Conservation (phyloP, 2,329 filamentous ascomycete genomes). For the Periconia sp. region DNA sequence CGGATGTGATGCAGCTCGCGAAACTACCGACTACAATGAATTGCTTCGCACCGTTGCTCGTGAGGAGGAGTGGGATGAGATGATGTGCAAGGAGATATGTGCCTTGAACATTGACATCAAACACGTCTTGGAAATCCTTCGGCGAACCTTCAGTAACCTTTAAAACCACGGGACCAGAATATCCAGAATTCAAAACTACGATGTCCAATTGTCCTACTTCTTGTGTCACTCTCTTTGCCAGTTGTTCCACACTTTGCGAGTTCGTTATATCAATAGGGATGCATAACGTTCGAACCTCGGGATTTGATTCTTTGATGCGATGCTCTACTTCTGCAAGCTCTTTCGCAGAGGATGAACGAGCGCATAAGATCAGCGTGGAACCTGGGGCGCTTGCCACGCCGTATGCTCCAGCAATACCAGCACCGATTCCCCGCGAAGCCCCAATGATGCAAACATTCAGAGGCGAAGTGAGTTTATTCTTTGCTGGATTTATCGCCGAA, state of each 20-base stretch:
- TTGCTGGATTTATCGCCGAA: constrained; percentile 17
- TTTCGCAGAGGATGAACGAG: constrained; percentile 23
- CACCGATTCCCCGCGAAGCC: constrained; percentile 40
- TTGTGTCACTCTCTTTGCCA: constrained; percentile 25
- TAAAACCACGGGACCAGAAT: constrained; percentile 41
- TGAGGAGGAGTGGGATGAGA: constrained; percentile 37
- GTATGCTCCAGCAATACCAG: constrained; percentile 35
- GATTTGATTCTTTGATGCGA: constrained; percentile 11
- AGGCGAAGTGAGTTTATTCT: constrained; percentile 23
- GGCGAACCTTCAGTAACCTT: constrained; percentile 41
- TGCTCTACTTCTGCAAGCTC: constrained; percentile 21
- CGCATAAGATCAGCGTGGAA: constrained; percentile 29
- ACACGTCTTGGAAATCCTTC: constrained; percentile 42
- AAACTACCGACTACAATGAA: constrained; percentile 38
- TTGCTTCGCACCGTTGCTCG: constrained; percentile 19
- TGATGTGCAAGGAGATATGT: constrained; percentile 46
- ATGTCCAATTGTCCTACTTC: constrained; percentile 41
- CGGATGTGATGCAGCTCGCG: constrained; percentile 43
- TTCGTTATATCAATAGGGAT: constrained; percentile 38
- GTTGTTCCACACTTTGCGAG: constrained; percentile 27
- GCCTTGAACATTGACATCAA: constrained; percentile 46
- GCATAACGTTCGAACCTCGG: constrained; percentile 5
- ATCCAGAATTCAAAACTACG: constrained; percentile 47
- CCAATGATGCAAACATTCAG: constrained; percentile 41
- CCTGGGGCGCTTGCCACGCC: constrained; percentile 29